These are phyloP conservation scores for Paspalum vaginatum DNA, from an alignment of 176 grass and related monocot species.

Conservation along the genomic window DNA sequence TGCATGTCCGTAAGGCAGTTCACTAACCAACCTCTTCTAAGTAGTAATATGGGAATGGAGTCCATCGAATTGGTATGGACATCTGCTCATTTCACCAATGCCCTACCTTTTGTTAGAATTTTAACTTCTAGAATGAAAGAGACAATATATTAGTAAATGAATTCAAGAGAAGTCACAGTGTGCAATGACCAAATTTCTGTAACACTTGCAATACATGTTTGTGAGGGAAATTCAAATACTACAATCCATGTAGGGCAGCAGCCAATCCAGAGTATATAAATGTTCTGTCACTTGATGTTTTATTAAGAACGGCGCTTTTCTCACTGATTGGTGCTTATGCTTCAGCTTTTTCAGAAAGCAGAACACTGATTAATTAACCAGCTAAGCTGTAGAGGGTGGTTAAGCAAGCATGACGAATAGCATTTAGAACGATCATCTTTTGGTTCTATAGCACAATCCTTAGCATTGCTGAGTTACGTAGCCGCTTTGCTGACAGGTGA, in stretches of 20 bases:
- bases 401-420: background rate
- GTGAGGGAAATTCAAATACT: background rate
- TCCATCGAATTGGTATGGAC: no score
- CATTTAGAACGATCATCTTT: background rate
- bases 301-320: background rate
- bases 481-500: background rate
- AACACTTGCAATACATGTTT: background rate
- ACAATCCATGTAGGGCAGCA: background rate
- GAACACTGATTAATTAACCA: background rate
- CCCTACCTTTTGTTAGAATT: background rate
- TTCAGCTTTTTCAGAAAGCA: background rate
- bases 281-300: background rate
- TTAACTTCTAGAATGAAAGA: background rate
- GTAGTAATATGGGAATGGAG: background rate
- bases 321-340: background rate
- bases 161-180: background rate
- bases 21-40: background rate
- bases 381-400: background rate
- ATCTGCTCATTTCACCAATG: no score
- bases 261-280: background rate
- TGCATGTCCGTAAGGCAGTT: background rate
- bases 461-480: background rate
- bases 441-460: no score
- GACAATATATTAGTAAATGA: background rate
- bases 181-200: background rate